phyloP scores from a whole-genome alignment of 164 flowering plant species.

The Tetrastigma voinierianum region DNA sequence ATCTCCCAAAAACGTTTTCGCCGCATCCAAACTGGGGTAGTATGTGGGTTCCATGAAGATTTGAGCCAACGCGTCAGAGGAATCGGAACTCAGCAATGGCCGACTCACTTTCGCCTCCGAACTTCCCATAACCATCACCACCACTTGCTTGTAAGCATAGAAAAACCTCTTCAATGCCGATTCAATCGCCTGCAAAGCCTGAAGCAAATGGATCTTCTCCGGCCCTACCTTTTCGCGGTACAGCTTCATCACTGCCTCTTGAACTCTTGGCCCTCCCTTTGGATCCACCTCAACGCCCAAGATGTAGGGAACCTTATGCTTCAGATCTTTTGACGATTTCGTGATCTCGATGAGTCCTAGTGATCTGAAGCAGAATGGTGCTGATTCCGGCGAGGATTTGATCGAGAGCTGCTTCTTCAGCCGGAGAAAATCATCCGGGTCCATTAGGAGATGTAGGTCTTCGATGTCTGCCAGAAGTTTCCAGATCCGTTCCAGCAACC shows the following conservation, averaged over 20 bases:
- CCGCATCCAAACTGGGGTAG: constrained; percentile 91
- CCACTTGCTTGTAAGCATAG: constrained; percentile 60
- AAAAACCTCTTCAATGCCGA: constrained; percentile 63
- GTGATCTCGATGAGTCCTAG: constrained; percentile 49
- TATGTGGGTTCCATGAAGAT: constrained; percentile 64
- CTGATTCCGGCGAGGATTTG: constrained; percentile 43
- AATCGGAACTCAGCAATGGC: constrained; percentile 22
- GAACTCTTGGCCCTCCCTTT: constrained; percentile 82
- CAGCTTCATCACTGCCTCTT: constrained; percentile 86
- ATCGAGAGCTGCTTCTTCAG: constrained; percentile 58
- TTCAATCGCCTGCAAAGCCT: constrained; percentile 75
- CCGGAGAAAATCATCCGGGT: constrained; percentile 74
- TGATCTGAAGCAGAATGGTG: constrained; percentile 73
- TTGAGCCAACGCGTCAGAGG: constrained; percentile 52
- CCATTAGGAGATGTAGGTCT: constrained; percentile 70
- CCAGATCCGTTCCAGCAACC: constrained; percentile 71
- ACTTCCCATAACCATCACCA: constrained; percentile 74
- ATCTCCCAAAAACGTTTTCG: constrained; percentile 86
- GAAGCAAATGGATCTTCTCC: constrained; percentile 69
- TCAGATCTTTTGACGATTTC: constrained; percentile 57
- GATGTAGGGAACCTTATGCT: constrained; percentile 75
- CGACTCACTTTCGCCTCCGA: constrained; percentile 65
- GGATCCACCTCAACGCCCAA: constrained; percentile 90
- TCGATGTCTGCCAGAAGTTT: constrained; percentile 59
- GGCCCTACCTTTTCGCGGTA: constrained; percentile 38